A percentile compares a stretch with the other conserved stretches of the same genome.
phyloP scores from a whole-genome alignment of 805 yeast genomes.

The Isabelozyma pseudorhagii region DNA sequence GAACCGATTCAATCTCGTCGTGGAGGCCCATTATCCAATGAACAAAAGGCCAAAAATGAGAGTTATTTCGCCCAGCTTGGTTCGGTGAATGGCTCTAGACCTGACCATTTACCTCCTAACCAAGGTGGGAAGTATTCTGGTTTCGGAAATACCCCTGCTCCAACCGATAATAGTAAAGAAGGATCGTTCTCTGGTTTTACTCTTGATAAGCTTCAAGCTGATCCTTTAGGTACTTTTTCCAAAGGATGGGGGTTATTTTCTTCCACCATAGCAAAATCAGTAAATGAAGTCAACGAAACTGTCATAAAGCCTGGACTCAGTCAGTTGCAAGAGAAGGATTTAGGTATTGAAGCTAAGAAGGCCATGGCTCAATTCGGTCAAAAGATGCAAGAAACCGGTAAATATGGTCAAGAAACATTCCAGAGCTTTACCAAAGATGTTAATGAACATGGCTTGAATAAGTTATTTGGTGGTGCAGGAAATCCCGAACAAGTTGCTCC shows the following conservation, averaged over 20 bases:
- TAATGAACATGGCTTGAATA: constrained; percentile 44
- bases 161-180: constrained; percentile 28
- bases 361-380: constrained; percentile 98
- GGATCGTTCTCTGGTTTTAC: constrained; percentile 57
- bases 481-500: constrained; percentile 44
- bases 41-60: constrained; percentile 65
- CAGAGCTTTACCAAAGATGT: constrained; percentile 50
- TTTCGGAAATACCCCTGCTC: constrained; percentile 77
- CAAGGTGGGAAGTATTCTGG: constrained; percentile 94
- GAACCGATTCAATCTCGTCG: constrained; percentile 40
- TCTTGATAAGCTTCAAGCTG: constrained; percentile 66
- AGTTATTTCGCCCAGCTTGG: constrained; percentile 81
- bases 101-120: constrained; percentile 81
- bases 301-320: constrained; percentile 90
- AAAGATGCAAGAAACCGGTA: constrained; percentile 85
- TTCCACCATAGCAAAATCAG: constrained; percentile 77
- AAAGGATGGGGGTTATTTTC: constrained; percentile 96
- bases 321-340: constrained; percentile 72
- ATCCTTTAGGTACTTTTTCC: constrained; percentile 86
- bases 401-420: constrained; percentile 67
- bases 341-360: constrained; percentile 75
- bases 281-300: constrained; percentile 78
- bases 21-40: constrained; percentile 31
- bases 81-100: constrained; percentile 63
- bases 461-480: constrained; percentile 56